Evolutionary conservation across 495 filamentous ascomycete genomes (phyloP).

Genomic region (Talaromyces adpressus): DNA sequence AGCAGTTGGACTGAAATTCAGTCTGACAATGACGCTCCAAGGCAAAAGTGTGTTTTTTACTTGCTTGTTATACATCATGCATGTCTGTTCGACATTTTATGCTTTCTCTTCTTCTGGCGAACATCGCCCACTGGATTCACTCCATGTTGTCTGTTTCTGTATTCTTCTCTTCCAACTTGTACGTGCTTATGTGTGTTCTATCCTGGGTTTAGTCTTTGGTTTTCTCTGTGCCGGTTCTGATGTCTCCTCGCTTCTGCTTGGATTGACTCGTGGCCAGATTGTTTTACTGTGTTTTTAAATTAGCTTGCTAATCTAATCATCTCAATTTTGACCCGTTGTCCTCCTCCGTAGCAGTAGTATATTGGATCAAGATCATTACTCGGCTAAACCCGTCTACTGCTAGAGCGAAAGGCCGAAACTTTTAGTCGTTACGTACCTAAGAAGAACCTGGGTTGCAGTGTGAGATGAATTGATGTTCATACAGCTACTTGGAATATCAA

Average conservation of each 20-base stretch:
- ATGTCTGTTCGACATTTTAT: not conserved
- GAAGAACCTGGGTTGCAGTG: no score
- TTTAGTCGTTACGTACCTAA: no score
- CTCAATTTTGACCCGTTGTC: not conserved
- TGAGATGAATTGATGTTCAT: no score
- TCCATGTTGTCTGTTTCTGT: constrained; percentile 17
- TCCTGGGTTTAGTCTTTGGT: constrained; percentile 12
- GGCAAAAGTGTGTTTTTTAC: constrained; percentile 23
- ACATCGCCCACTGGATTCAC: not conserved
- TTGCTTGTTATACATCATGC: constrained; percentile 14
- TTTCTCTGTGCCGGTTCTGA: constrained; percentile 44
- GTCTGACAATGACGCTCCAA: constrained; percentile 17
- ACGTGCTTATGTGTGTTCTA: constrained; percentile 3
- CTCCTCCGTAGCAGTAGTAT: not conserved
- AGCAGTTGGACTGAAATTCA: constrained; percentile 17
- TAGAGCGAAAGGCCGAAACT: no score
- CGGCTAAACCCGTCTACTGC: no score
- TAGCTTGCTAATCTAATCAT: constrained; percentile 4
- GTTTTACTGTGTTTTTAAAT: constrained; percentile 12
- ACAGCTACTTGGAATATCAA: no score
- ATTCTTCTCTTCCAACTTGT: constrained; percentile 16
- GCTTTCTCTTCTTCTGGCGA: not conserved
- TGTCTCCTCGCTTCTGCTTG: constrained; percentile 35
- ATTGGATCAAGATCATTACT: not conserved
- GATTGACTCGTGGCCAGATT: constrained; percentile 50